Evolutionary conservation across 2,329 filamentous ascomycete species (phyloP), one percentile per base, ranked within the genome.

Genomic region (Monilinia fructicola): DNA sequence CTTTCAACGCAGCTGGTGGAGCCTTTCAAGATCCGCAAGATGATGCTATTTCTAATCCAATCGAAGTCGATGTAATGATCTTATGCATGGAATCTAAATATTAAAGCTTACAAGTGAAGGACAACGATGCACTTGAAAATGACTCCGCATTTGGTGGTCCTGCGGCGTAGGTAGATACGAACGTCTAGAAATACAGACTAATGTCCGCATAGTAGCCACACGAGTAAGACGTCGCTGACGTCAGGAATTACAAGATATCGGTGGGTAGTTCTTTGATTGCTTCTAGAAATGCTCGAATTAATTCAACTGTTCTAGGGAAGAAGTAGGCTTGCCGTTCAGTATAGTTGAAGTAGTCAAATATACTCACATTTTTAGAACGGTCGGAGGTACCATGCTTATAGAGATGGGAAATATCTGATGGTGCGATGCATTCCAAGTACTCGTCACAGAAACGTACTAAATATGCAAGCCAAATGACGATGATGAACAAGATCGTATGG

Each of bases 351-450:
- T 21, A 11, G 14, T 31, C 9, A 42, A 50, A 64, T 38, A 23
- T 50, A 59, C 35, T 52, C 23, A 65, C 14, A 44, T n/a, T 35
- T 28, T 5, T 56, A 79, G 56, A 78, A 80, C 67, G 79, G 78
- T 1, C 71, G 79, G 26, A 79, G 77, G 0, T 80, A 79, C 44
- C 78, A 80, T 66, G 72, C 77, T 14, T 78, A 65, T 54, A 68
- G 66, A 62, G 69, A 66, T 58, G 66, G 66, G 12, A 72, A 78
- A 28, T 74, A 75, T 54, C 72, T 73, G 67, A 72, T 58, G 62
- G 67, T 66, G 28, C 40, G 50, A 26, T 21, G n/a, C 7, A 54
- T 54, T 4, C 7, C 4, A 21, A 10, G 10, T 12, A 10, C 42
- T 23, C 35, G 23, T 21, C 26, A 31, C n/a, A 7, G 0, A 14